These are phyloP conservation scores for Skeletonema menzelii DNA, from an alignment of 108 stramenopile genomes.

Conservation along the genomic window DNA sequence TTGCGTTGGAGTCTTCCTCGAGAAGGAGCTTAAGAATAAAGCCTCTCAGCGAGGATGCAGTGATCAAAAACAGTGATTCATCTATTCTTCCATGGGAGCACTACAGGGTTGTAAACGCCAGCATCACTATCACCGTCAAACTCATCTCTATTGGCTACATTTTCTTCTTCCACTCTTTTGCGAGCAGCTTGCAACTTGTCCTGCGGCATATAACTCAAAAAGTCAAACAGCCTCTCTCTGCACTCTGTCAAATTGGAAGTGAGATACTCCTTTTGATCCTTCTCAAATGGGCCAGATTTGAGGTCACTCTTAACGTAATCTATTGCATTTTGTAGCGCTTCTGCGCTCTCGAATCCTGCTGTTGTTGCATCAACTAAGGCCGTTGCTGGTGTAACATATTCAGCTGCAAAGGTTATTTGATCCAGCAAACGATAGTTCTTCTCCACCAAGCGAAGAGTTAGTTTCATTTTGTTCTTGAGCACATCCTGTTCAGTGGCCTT, in stretches of 20 bases:
- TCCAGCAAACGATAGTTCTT: constrained; percentile 67
- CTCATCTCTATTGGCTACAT: constrained; percentile 61
- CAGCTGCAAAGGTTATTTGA: constrained; percentile 62
- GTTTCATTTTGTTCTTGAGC: constrained; percentile 64
- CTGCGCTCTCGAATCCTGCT: constrained; percentile 65
- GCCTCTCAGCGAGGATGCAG: too few relatives aligned
- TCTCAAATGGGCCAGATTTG: constrained; percentile 36
- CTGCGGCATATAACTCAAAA: constrained; percentile 58
- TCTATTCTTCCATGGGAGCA: constrained; percentile 68
- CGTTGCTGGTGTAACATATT: constrained; percentile 36
- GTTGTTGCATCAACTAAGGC: constrained; percentile 51
- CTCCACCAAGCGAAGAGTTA: constrained; percentile 64
- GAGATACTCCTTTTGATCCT: constrained; percentile 57
- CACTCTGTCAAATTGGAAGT: constrained; percentile 40
- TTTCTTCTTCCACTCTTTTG: constrained; percentile 70
- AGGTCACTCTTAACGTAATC: constrained; percentile 58
- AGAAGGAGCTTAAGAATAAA: too few relatives aligned
- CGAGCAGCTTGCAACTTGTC: constrained; percentile 53
- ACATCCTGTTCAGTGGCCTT: constrained; percentile 43
- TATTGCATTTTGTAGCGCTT: constrained; percentile 67
- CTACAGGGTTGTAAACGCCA: constrained; percentile 72
- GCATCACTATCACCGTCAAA: constrained; percentile 71
- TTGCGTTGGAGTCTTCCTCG: too few relatives aligned
- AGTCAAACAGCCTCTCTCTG: constrained; percentile 58
- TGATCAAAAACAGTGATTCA: background rate